These are phyloP conservation scores for Corymbia maculata DNA, from an alignment of 345 rosid species.

Conservation along the genomic window DNA sequence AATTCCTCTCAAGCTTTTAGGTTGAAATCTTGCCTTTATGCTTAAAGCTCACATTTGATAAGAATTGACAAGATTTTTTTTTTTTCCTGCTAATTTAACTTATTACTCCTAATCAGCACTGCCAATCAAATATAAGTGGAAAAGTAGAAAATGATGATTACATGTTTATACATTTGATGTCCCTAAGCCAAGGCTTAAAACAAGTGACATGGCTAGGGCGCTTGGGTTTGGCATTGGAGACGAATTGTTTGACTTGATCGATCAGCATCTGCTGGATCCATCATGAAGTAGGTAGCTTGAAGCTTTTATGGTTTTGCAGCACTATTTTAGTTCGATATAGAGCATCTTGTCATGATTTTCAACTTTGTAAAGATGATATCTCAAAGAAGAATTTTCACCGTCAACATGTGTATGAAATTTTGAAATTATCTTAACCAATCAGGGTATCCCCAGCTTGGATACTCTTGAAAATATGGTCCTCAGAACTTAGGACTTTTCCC, in stretches of 20 bases:
- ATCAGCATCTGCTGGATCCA: constrained; percentile 5
- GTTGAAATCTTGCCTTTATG: background rate
- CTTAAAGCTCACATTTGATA: background rate
- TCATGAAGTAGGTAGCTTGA: background rate
- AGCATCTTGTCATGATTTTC: background rate
- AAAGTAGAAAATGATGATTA: background rate
- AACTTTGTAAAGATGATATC: background rate
- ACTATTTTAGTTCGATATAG: background rate
- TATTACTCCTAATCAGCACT: background rate
- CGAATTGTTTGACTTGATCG: constrained; percentile 56
- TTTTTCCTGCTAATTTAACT: background rate
- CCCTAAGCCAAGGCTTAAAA: constrained; percentile 63
- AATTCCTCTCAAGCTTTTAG: background rate
- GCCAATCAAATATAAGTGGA: background rate
- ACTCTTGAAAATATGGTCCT: background rate
- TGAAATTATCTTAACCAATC: background rate
- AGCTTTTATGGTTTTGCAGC: background rate
- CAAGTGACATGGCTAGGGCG: constrained; percentile 84
- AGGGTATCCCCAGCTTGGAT: background rate
- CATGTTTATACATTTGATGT: constrained; percentile 1
- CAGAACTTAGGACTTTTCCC: background rate
- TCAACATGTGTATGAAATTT: background rate
- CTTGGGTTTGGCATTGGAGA: constrained; percentile 80
- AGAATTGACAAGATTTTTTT: background rate
- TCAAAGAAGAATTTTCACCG: background rate